Base-by-base conservation (phyloP, 2,329 filamentous ascomycete species). In the Penicillium sumatraense region DNA sequence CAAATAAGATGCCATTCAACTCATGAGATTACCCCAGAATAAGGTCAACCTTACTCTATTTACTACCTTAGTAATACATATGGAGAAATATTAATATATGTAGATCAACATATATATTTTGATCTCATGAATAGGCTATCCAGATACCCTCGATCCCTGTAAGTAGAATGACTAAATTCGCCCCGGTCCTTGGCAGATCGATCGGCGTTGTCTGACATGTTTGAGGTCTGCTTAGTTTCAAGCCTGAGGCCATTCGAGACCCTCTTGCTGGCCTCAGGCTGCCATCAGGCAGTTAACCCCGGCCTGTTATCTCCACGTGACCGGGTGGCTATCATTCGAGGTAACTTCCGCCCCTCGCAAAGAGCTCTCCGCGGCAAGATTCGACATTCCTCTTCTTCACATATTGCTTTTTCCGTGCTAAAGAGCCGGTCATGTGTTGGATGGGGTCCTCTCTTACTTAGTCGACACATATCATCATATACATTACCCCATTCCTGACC, bases 261-360 rank as follows among this genome's bases (percentile, higher is more conserved):
- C n/a, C n/a, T n/a, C n/a, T n/a, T n/a, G n/a, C n/a, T n/a, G n/a
- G n/a, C n/a, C n/a, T n/a, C n/a, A n/a, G n/a, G n/a, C n/a, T n/a
- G n/a, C n/a, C n/a, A n/a, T n/a, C n/a, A 59, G 44, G 45, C 50
- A 36, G 42, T 41, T 23, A 41, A 23, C 10, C 23, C 23, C 8
- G 7, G 5, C 9, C 20, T 14, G 20, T 42, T 45, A 46, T 31
- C 26, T 31, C 24, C n/a, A 31, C 42, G 42, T 44, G 40, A 44
- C 8, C 40, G 20, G 41, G 24, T 58, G 20, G 41, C 23, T 58
- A 49, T 53, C 40, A 44, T 16, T 23, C 9, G 21, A 33, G 63
- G 60, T n/a, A n/a, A n/a, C n/a, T n/a, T n/a, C 60, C 61, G 56
- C 40, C 40, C 23, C 21, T 27, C 40, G 14, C 21, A n/a, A 16